A percentile compares a stretch with the other conserved stretches of the same genome.
Conservation (phyloP, 2,329 filamentous ascomycete species). For the Coccinonectria pachysandricola region DNA sequence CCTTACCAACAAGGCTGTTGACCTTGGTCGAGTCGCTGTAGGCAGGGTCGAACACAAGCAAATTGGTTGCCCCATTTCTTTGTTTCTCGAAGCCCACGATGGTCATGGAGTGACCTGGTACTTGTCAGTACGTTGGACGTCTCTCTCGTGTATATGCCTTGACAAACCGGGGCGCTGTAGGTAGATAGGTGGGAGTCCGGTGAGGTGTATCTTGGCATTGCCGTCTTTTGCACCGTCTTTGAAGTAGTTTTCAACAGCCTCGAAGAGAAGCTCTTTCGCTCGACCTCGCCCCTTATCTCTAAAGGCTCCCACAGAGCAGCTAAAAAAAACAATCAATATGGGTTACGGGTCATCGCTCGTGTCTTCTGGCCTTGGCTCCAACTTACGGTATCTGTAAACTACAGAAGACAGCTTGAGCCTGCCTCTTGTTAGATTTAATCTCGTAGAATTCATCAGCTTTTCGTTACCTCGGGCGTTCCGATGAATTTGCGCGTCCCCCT, state of each 20-base stretch:
- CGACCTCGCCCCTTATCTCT: constrained; percentile 35
- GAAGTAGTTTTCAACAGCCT: constrained; percentile 68
- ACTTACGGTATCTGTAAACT: constrained; percentile 57
- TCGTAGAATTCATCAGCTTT: constrained; percentile 23
- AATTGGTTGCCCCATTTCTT: constrained; percentile 50
- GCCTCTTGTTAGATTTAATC: too few species aligned
- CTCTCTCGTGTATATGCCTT: too few species aligned
- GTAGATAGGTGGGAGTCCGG: constrained; percentile 73
- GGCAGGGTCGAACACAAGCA: constrained; percentile 84
- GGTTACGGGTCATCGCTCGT: too few species aligned
- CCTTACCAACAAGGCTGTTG: constrained; percentile 43
- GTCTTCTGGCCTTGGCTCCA: not conserved
- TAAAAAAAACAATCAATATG: constrained; percentile 20
- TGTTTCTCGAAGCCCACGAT: constrained; percentile 75
- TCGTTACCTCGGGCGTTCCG: constrained; percentile 68
- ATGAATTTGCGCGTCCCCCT: constrained; percentile 89
- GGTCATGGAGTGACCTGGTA: constrained; percentile 74
- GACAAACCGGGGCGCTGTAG: constrained; percentile 75
- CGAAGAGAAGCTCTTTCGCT: constrained; percentile 46
- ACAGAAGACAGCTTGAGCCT: constrained; percentile 69
- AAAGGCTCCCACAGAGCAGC: constrained; percentile 54
- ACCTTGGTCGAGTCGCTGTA: constrained; percentile 60
- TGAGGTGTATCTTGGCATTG: constrained; percentile 51
- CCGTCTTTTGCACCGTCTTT: constrained; percentile 33
- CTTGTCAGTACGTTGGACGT: constrained; percentile 2